Evolutionary conservation across 2,329 filamentous ascomycete species (phyloP).

Genomic region (Colletotrichum lentis): DNA sequence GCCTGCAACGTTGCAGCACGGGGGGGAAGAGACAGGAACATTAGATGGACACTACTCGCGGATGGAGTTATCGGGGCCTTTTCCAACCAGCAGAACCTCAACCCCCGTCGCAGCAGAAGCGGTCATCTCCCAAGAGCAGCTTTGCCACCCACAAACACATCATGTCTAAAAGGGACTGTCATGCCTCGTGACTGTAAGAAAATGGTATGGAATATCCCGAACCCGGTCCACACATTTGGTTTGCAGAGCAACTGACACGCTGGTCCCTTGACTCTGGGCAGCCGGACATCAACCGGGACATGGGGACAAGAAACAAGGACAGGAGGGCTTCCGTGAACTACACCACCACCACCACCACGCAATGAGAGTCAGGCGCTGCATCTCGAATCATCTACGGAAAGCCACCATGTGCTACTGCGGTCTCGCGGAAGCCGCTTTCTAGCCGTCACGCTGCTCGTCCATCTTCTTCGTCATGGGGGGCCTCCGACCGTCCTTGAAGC

Average conservation of each 20-base stretch:
- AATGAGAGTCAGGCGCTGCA: background rate
- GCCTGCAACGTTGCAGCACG: slow-evolving; percentile 34
- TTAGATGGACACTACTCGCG: background rate
- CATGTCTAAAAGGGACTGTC: background rate
- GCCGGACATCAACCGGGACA: background rate
- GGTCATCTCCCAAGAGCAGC: background rate
- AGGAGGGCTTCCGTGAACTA: too few relatives aligned
- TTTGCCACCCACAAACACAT: background rate
- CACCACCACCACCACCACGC: background rate
- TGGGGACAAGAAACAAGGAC: background rate
- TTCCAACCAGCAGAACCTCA: background rate
- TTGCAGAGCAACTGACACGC: slow-evolving; percentile 5
- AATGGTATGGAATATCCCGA: background rate
- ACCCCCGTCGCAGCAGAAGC: background rate
- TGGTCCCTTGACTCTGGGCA: background rate
- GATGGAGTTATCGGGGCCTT: background rate
- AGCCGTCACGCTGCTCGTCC: background rate
- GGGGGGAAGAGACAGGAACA: background rate
- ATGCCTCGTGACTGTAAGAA: background rate
- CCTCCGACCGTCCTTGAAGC: too few relatives aligned
- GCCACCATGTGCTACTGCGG: background rate
- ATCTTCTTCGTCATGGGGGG: too few relatives aligned
- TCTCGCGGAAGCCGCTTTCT: background rate
- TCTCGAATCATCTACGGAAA: background rate
- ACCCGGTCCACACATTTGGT: background rate